Conservation (phyloP, 2,329 filamentous ascomycete species). For the Dothiorella sarmentorum region DNA sequence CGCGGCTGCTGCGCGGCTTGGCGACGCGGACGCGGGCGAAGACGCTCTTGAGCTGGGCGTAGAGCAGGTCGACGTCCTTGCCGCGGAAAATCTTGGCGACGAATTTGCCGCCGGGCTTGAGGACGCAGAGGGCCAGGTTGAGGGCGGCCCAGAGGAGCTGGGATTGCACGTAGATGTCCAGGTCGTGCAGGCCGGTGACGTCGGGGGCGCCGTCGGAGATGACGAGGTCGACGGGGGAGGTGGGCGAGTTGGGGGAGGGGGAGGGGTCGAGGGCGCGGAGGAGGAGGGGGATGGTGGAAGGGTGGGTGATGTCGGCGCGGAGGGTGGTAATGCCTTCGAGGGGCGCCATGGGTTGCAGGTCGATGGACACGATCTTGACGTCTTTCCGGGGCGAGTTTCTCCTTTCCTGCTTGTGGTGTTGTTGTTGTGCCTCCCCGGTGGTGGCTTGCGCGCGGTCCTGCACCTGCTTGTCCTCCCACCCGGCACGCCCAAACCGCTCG, state of each 20-base stretch:
- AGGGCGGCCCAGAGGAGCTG: slow-evolving; percentile 92
- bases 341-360: slow-evolving; percentile 92
- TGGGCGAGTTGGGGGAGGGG: slow-evolving; percentile 56
- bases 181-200: slow-evolving; percentile 92
- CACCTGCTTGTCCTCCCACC: slow-evolving; percentile 82
- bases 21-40: slow-evolving; percentile 86
- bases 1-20: slow-evolving; percentile 90
- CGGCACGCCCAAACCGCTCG: slow-evolving; percentile 79
- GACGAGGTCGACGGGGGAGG: slow-evolving; percentile 84
- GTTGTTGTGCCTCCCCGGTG: not conserved
- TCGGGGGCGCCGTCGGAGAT: slow-evolving; percentile 94
- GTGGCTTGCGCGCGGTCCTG: slow-evolving; percentile 47
- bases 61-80: slow-evolving; percentile 91
- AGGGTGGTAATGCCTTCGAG: slow-evolving; percentile 89
- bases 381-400: slow-evolving; percentile 55
- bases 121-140: slow-evolving; percentile 87
- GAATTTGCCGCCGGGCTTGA: slow-evolving; percentile 90
- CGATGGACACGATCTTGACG: slow-evolving; percentile 93
- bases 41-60: slow-evolving; percentile 87
- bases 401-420: slow-evolving; percentile 21
- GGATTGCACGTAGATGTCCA: slow-evolving; percentile 97
- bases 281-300: slow-evolving; percentile 86
- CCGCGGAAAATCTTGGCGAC: slow-evolving; percentile 97
- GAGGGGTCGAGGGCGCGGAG: slow-evolving; percentile 78
- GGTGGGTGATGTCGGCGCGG: slow-evolving; percentile 94